A percentile compares a stretch with the other conserved stretches of the same genome.
These are phyloP conservation scores for Aspergillus brasiliensis DNA, from an alignment of 2,329 filamentous ascomycete species.

Conservation along the genomic window DNA sequence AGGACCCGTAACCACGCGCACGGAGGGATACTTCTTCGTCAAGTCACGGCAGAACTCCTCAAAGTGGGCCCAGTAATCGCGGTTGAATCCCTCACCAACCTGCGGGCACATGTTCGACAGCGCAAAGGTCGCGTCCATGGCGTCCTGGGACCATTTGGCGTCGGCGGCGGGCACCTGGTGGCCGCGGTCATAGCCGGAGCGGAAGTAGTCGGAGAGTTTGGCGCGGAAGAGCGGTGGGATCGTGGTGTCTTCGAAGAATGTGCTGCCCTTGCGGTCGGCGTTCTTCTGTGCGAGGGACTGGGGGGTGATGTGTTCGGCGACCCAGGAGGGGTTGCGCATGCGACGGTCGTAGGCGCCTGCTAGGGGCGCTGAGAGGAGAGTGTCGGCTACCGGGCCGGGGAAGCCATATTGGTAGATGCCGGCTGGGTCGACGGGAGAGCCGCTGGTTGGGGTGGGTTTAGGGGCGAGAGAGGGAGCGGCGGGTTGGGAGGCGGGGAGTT, in stretches of 20 bases:
- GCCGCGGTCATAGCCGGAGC: conserved; percentile 90
- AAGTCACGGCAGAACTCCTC: conserved; percentile 93
- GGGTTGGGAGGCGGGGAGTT: conserved; percentile 42
- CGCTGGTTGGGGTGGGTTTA: conserved; percentile 23
- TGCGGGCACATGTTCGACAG: conserved; percentile 98
- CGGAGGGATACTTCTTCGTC: conserved; percentile 77
- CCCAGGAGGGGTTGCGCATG: conserved; percentile 90
- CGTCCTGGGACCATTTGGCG: conserved; percentile 89
- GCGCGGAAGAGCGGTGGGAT: conserved; percentile 88
- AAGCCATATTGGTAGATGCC: conserved; percentile 87
- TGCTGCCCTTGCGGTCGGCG: conserved; percentile 80
- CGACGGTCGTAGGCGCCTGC: conserved; percentile 89
- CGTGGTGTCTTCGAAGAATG: conserved; percentile 76
- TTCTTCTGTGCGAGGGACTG: conserved; percentile 73
- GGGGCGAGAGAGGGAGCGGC: conserved; percentile 34
- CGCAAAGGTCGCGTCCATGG: conserved; percentile 94
- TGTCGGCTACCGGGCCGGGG: conserved; percentile 83
- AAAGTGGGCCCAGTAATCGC: conserved; percentile 99
- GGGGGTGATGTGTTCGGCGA: conserved; percentile 92
- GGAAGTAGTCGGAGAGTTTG: conserved; percentile 89
- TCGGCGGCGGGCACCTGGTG: conserved; percentile 97
- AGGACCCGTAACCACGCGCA: conserved; percentile 90
- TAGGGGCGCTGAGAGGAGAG: conserved; percentile 74
- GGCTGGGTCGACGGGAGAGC: conserved; percentile 67
- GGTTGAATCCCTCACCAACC: conserved; percentile 96